Conservation (phyloP, 139 green algal genomes). For the Chlamydomonas eustigma region DNA sequence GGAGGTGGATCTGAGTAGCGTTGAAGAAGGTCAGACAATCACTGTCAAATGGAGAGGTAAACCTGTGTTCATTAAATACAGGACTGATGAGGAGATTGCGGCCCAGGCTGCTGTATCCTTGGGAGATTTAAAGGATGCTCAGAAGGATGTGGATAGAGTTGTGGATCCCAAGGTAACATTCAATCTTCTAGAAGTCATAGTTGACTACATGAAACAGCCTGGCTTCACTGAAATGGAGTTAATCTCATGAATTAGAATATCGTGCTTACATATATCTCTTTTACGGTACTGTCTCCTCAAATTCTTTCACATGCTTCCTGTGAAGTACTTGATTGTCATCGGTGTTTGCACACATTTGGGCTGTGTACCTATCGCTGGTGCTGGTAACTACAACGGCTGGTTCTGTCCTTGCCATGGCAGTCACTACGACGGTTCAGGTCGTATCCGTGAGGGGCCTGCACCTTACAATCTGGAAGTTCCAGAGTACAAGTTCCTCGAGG, state of each 20-base stretch:
- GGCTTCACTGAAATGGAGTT: too few relatives aligned
- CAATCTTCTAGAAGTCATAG: too few relatives aligned
- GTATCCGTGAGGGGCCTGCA: conserved; percentile 93
- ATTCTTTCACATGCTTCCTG: too few relatives aligned
- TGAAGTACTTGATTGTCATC: conserved; percentile 96
- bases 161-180: conserved; percentile 84
- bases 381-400: conserved; percentile 96
- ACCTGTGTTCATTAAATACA: conserved; percentile 95
- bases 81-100: conserved; percentile 82
- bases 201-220: too few relatives aligned
- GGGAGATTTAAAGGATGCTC: conserved; percentile 81
- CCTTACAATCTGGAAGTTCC: conserved; percentile 96
- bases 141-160: conserved; percentile 75
- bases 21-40: conserved; percentile 86
- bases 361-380: conserved; percentile 95
- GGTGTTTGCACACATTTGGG: conserved; percentile 99
- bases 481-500: conserved; percentile 13
- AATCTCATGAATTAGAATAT: too few relatives aligned
- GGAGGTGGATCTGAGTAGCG: conserved; percentile 89
- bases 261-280: too few relatives aligned
- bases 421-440: conserved; percentile 95
- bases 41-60: conserved; percentile 99
- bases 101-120: conserved; percentile 68
- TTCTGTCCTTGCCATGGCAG: conserved; percentile 95
- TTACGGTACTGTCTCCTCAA: too few relatives aligned